These are phyloP conservation scores for Tripterygium wilfordii DNA, from an alignment of 177 flowering plant genomes.

Conservation along the genomic window DNA sequence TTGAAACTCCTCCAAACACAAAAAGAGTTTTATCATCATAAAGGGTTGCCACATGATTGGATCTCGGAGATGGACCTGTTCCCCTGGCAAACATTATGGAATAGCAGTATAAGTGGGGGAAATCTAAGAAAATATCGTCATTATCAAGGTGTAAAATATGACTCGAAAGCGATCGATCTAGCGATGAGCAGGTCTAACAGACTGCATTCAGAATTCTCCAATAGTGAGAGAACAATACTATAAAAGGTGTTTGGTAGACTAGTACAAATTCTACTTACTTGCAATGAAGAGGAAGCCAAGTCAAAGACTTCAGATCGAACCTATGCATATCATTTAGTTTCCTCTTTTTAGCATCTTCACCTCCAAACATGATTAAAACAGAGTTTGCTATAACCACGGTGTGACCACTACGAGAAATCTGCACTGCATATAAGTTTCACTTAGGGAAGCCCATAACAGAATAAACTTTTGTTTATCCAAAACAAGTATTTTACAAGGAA, in stretches of 20 bases:
- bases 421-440: too few relatives aligned
- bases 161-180: too few relatives aligned
- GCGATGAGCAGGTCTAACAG: too few relatives aligned
- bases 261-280: constrained; percentile 58
- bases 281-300: constrained; percentile 98
- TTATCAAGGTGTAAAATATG: too few relatives aligned
- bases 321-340: constrained; percentile 92
- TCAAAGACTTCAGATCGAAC: constrained; percentile 92
- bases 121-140: too few relatives aligned
- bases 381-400: constrained; percentile 78
- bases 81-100: constrained; percentile 49
- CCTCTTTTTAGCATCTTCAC: constrained; percentile 83
- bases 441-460: too few relatives aligned
- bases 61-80: constrained; percentile 81
- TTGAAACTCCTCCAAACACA: constrained; percentile 90
- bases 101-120: too few relatives aligned
- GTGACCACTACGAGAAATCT: constrained; percentile 94
- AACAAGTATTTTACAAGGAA: too few relatives aligned
- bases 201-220: too few relatives aligned
- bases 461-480: too few relatives aligned
- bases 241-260: too few relatives aligned
- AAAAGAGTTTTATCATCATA: constrained; percentile 76
- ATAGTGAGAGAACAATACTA: too few relatives aligned
- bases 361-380: constrained; percentile 85
- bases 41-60: constrained; percentile 87